Base-by-base conservation (phyloP, 2,329 filamentous ascomycete genomes). In the Tolypocladium ovalisporum region DNA sequence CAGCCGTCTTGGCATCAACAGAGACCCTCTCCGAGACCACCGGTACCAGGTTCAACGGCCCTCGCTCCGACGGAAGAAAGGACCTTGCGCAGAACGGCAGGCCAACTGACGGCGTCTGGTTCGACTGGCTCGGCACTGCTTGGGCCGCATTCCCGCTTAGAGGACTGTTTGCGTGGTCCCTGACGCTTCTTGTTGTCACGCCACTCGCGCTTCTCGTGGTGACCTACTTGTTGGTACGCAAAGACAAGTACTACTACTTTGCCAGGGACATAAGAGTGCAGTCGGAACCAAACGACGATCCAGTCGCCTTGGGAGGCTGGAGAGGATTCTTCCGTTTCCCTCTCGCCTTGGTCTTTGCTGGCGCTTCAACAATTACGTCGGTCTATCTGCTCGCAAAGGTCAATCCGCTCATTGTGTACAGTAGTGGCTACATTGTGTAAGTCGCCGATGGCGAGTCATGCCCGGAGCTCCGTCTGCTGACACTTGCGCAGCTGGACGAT, bases 391-490 rank as follows among this genome's bases (percentile, higher is more conserved):
- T 96, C 47, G 82, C 83, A 40, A 95, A 94, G 70, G 75, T 93
- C 67, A 97, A 97, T 67, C 91, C 93, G 1, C 82, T 90, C 65
- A 90, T 97, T 64, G 77, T 94, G n/a, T 94, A 97, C 74, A 92
- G 90, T 72, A 95, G 88, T 65, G 81, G 86, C 53, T 97, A 94
- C 69, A 80, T 89, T 6, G 87, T 97, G 66, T 81, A 67, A 70
- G 78, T 73, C 10, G 0, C 24, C 15, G 1, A 27, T 9, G 2
- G 24, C 9, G 12, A 13, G 7, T 22, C 35, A 17, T 2, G 17
- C 13, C 5, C 40, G 10, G 12, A 0, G 9, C 19, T 15, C 22
- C 17, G 12, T 40, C 32, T 12, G 34, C 66, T 70, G 54, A 71
- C 58, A 19, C 15, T 2, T 3, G 19, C 6, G 8, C 40, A 80